Base-by-base conservation (phyloP, 805 yeast species). In the Wickerhamiella azymoides region DNA sequence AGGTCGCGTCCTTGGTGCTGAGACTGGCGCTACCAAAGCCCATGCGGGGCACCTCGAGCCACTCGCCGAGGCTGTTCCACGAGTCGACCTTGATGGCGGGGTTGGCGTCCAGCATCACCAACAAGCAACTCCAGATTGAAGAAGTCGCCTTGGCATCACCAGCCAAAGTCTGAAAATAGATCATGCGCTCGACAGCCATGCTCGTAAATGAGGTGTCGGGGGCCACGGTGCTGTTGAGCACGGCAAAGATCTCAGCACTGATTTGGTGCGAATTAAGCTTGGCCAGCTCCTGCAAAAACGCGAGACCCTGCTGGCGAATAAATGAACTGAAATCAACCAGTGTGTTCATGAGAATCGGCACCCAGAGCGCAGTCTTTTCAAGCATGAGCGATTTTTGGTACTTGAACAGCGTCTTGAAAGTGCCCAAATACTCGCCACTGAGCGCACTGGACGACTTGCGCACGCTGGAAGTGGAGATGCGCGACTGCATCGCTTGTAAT, bases 41-140 rank as follows among this genome's bases (percentile, higher is more conserved):
- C 6, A 27, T 21, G 1, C 47, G 43, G 19, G 45, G 44, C 10
- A 50, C 42, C 14, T 52, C 54, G 3, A 50, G 37, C 54, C 52
- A 50, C 11, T 16, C n/a, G 16, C 40, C 42, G 9, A 52, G 38
- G 19, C 27, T 43, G 9, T 30, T 27, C 36, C 46, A 36, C 6
- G 43, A 11, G 14, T 47, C 45, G 16, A 48, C 14, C 35, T 36
- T 33, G 10, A 25, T 45, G 13, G 41, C 18, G 10, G 36, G 45
- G n/a, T 46, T 16, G 37, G 40, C 17, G 19, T 18, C 36, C 28
- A 48, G 19, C 4, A 36, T 18, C 33, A 48, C 9, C 18, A 48
- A 8, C 11, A 48, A 26, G 11, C 18, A 18, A 10, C 38, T 42
- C 50, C 50, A 48, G 8, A 36, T 36, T 2, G 46, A 10, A 38